Evolutionary conservation across 371 early-diverging fungal species (phyloP).

Genomic region (Rhizomucor pusillus): DNA sequence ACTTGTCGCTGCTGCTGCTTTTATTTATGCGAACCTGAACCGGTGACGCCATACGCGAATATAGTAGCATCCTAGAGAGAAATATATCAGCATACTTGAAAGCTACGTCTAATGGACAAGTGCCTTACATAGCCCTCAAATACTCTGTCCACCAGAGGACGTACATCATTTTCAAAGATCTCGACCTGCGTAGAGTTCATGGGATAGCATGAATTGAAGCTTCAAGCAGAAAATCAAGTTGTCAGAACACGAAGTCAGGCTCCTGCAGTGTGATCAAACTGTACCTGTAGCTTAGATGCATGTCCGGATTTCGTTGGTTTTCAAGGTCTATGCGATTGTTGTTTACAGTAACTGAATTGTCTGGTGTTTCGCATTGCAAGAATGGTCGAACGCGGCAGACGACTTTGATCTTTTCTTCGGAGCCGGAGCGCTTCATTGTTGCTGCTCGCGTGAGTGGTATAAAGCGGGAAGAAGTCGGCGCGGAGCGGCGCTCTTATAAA

Average conservation of each 20-base stretch:
- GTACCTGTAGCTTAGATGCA: slow-evolving; percentile 2
- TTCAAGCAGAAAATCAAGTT: neutral
- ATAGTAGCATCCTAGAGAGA: slow-evolving; percentile 51
- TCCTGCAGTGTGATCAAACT: too few relatives aligned
- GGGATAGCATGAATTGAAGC: slow-evolving; percentile 55
- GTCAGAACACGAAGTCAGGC: neutral
- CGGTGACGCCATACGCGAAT: slow-evolving; percentile 75
- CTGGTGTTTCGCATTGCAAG: slow-evolving; percentile 36
- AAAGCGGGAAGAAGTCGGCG: too few relatives aligned
- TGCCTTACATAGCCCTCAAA: slow-evolving; percentile 45
- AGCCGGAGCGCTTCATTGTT: too few relatives aligned
- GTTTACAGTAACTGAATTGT: slow-evolving; percentile 30
- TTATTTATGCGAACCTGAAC: slow-evolving; percentile 32
- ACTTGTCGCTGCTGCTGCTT: neutral
- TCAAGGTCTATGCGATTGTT: slow-evolving; percentile 30
- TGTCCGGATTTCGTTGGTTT: slow-evolving; percentile 27
- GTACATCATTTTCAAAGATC: slow-evolving; percentile 50
- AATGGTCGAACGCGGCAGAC: slow-evolving; percentile 59
- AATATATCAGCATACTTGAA: neutral
- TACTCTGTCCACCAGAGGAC: slow-evolving; percentile 49
- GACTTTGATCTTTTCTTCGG: slow-evolving; percentile 42
- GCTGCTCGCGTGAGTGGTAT: too few relatives aligned
- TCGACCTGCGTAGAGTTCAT: slow-evolving; percentile 32
- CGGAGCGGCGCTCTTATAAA: too few relatives aligned
- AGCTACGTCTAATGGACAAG: neutral